Evolutionary conservation across 192 early-diverging fungal genomes (phyloP).

Genomic region (Linderina pennispora): DNA sequence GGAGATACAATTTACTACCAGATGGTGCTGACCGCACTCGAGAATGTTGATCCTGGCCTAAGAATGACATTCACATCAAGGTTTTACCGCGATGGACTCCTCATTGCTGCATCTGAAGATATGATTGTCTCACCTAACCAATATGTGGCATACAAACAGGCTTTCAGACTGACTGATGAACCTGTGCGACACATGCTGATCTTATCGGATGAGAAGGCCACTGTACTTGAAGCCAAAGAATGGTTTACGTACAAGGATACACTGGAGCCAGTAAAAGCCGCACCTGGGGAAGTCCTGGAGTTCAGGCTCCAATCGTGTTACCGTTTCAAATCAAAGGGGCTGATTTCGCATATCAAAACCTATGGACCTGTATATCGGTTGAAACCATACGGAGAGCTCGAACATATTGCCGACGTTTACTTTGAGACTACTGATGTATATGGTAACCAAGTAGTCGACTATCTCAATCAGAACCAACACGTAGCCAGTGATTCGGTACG

Average conservation of each 20-base stretch:
- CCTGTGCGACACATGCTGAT: slow-evolving; percentile 63
- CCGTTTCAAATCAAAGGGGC: slow-evolving; percentile 48
- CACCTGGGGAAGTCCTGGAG: slow-evolving; percentile 52
- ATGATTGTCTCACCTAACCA: slow-evolving; percentile 75
- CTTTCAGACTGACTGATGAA: slow-evolving; percentile 64
- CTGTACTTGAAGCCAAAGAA: slow-evolving; percentile 71
- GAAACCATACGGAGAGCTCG: slow-evolving; percentile 47
- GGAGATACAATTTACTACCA: slow-evolving; percentile 68
- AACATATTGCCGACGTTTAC: slow-evolving; percentile 74
- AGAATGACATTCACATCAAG: slow-evolving; percentile 65
- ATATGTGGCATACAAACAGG: slow-evolving; percentile 65
- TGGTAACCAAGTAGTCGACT: too few species aligned
- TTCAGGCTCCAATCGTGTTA: slow-evolving; percentile 74
- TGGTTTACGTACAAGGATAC: slow-evolving; percentile 60
- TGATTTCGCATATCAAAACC: slow-evolving; percentile 65
- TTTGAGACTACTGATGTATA: slow-evolving; percentile 56
- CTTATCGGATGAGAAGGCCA: slow-evolving; percentile 59
- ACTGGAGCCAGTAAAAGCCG: slow-evolving; percentile 17
- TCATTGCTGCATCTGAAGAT: slow-evolving; percentile 63
- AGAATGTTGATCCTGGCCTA: slow-evolving; percentile 79
- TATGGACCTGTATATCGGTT: slow-evolving; percentile 54
- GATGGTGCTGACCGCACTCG: slow-evolving; percentile 63
- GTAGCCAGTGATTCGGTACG: too few species aligned
- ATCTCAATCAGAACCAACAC: not conserved
- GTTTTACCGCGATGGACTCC: slow-evolving; percentile 50